Evolutionary conservation across 2,329 filamentous ascomycete species (phyloP).

Genomic region (Paraphaeosphaeria sporulosa): DNA sequence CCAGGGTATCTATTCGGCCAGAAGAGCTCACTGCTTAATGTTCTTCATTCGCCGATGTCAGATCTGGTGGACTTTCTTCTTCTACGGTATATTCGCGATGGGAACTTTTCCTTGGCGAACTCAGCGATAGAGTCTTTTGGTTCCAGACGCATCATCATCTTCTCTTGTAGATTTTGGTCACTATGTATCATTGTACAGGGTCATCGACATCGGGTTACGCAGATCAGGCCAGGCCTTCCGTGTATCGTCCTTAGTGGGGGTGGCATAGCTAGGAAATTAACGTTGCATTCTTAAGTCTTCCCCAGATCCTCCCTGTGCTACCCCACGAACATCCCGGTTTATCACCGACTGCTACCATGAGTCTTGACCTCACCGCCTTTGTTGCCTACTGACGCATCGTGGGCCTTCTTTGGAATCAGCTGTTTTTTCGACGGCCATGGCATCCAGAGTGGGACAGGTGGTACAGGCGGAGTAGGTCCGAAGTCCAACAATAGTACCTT

Average conservation of each 20-base stretch:
- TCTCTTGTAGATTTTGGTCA: conserved; percentile 18
- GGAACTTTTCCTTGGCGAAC: conserved; percentile 16
- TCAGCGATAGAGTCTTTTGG: conserved; percentile 13
- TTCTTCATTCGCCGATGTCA: not conserved
- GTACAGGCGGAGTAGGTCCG: not conserved
- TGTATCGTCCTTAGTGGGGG: not conserved
- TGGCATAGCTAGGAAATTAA: conserved; percentile 6
- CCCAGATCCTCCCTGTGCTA: conserved; percentile 4
- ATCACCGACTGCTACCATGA: not conserved
- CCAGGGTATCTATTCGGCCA: not conserved
- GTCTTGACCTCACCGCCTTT: not conserved
- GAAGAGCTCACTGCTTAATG: not conserved
- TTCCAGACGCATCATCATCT: conserved; percentile 14
- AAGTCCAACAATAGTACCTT: not conserved
- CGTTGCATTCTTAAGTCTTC: conserved; percentile 9
- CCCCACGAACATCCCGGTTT: not conserved
- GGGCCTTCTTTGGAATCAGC: not conserved
- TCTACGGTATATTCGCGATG: conserved; percentile 15
- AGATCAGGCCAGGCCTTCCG: conserved; percentile 16
- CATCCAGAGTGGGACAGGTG: not conserved
- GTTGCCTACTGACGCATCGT: not conserved
- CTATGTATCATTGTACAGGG: conserved; percentile 13
- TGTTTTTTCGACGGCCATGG: conserved; percentile 1
- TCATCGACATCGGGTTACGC: conserved; percentile 15
- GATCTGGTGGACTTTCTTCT: not conserved